Conservation (phyloP, 306 rosid species). For the Cercis canadensis region DNA sequence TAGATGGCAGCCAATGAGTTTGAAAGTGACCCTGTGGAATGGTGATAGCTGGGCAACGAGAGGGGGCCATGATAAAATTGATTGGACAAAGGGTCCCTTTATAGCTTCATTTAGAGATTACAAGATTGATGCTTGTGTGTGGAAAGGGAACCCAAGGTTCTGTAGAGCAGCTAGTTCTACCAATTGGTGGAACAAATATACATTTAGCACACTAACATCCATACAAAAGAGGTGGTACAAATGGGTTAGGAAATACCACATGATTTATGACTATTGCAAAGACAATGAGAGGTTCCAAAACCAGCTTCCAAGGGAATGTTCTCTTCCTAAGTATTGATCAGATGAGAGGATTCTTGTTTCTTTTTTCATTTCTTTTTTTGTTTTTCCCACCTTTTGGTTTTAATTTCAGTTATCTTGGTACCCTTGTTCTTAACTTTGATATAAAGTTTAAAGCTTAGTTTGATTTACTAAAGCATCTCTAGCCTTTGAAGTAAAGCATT, state of each 20-base stretch:
- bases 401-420: slow-evolving; percentile 12
- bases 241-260: slow-evolving; percentile 83
- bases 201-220: slow-evolving; percentile 52
- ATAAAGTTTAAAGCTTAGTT: slow-evolving; percentile 12
- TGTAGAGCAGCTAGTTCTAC: slow-evolving; percentile 64
- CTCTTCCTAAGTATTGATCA: slow-evolving; percentile 78
- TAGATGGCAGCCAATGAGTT: slow-evolving; percentile 86
- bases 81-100: slow-evolving; percentile 88
- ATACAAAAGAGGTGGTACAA: slow-evolving; percentile 72
- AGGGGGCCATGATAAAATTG: slow-evolving; percentile 85
- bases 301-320: slow-evolving; percentile 82
- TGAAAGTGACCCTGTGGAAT: slow-evolving; percentile 78
- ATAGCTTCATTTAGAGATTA: slow-evolving; percentile 68
- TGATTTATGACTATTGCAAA: slow-evolving; percentile 82
- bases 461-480: slow-evolving; percentile 24
- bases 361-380: too few species aligned
- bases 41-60: slow-evolving; percentile 93
- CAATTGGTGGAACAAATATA: slow-evolving; percentile 84
- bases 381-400: too few species aligned
- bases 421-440: neutral
- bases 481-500: slow-evolving; percentile 42
- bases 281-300: slow-evolving; percentile 75
- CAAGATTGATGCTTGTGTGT: slow-evolving; percentile 77
- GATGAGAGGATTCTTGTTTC: neutral
- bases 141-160: slow-evolving; percentile 85